Evolutionary conservation across 768 basidiomycete genomes (phyloP).

Genomic region (Hericium rajendrae): DNA sequence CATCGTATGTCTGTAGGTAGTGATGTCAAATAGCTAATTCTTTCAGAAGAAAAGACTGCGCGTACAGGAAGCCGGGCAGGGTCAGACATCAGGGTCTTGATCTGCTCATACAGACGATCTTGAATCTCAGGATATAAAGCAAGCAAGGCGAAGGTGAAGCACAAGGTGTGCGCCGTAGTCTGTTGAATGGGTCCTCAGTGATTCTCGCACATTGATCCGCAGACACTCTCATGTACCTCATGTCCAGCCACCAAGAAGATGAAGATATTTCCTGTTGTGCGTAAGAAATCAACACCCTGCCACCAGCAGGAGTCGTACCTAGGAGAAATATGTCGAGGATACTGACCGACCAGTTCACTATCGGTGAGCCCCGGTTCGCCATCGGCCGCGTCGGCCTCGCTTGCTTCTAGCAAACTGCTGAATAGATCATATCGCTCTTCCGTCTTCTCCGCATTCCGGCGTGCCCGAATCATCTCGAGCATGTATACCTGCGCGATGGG

Average conservation of each 20-base stretch:
- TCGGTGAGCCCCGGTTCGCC: not conserved
- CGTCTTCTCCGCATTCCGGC: not conserved
- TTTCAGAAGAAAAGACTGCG: not conserved
- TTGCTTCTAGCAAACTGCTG: not conserved
- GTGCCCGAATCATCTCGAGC: not conserved
- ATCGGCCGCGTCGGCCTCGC: not conserved
- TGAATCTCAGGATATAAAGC: slow-evolving; percentile 35
- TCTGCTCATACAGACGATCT: slow-evolving; percentile 28
- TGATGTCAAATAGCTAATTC: no score
- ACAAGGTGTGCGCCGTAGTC: slow-evolving; percentile 30
- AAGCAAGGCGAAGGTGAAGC: slow-evolving; percentile 30
- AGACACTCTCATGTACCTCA: slow-evolving; percentile 12
- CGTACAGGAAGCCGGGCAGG: slow-evolving; percentile 14
- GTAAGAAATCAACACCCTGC: not conserved
- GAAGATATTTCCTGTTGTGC: slow-evolving; percentile 17
- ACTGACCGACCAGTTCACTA: not conserved
- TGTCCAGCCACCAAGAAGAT: slow-evolving; percentile 28
- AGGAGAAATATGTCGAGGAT: not conserved
- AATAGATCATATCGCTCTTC: not conserved
- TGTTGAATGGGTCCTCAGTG: slow-evolving; percentile 3
- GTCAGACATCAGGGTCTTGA: slow-evolving; percentile 23
- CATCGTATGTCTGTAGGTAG: slow-evolving; percentile 13
- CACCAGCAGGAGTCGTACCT: not conserved
- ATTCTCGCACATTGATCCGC: not conserved
- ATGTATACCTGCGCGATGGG: not conserved